Evolutionary conservation across 2,329 filamentous ascomycete genomes (phyloP), one percentile per base, ranked within the genome.

Genomic region (Pseudogymnoascus destructans): DNA sequence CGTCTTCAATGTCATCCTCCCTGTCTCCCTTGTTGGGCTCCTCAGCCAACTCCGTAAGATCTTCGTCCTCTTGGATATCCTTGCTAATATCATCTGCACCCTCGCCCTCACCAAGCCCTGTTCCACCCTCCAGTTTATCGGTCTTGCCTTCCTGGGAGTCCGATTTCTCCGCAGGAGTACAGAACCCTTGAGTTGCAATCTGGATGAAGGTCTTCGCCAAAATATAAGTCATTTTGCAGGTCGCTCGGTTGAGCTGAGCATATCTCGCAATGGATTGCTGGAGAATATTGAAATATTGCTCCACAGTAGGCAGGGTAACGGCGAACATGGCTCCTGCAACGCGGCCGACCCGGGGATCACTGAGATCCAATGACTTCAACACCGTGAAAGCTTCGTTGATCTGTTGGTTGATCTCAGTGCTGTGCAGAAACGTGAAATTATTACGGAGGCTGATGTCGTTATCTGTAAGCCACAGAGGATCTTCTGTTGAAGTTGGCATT

Each of bases 61-160:
- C 91, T 70, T 99, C 93, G 61, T 98, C 92, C 13, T 92, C 86
- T 62, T 88, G 83, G 52, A 98, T 86, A 67, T 98, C 93, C 69
- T 98, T 97, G 72, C 91, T 97, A 63, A 98, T 97, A 70, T 98
- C 92, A 69, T 98, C 91, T 3, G 87, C 91, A 15, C 92, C 95
- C 70, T 96, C 88, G 9, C 93, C 95, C 49, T 96, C 93, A 17
- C 93, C 95, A 21, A 98, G 82, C 32, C 93, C 95, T 9, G 91
- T 97, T 13, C 95, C 95, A 35, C 83, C 84, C 71, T 98, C 92
- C 27, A 96, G 76, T 65, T 95, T 87, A 10, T 91, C 88, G 21
- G 81, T 79, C 60, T 87, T 80, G 17, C 81, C 82, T 56, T 82
- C 78, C 59, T 85, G 81, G 55, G 85, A 81, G 38, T 88, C 81